These are phyloP conservation scores for Perkinsus olseni DNA, from an alignment of 169 alveolate genomes.

Conservation along the genomic window DNA sequence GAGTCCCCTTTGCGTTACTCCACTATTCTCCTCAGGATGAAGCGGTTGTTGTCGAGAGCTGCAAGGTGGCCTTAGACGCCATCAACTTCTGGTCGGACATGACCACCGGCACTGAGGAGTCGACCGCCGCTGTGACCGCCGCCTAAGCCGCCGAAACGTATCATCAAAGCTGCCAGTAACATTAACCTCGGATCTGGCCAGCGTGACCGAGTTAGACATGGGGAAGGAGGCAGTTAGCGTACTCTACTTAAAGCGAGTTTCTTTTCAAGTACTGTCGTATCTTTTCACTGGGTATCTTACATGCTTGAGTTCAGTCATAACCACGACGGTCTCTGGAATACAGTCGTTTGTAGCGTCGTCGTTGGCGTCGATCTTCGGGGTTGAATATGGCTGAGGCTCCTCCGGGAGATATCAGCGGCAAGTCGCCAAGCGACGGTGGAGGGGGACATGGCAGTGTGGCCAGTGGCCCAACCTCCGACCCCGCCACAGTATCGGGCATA, in stretches of 20 bases:
- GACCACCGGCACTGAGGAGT: background rate
- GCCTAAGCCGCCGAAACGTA: background rate
- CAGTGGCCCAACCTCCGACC: background rate
- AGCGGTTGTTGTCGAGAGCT: background rate
- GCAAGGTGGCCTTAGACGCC: background rate
- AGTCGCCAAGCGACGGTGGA: background rate
- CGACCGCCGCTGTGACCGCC: background rate
- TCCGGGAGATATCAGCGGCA: background rate
- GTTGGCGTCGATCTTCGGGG: background rate
- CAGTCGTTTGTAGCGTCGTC: background rate
- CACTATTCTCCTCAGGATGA: background rate
- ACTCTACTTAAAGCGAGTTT: background rate
- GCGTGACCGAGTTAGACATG: background rate
- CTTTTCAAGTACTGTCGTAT: background rate
- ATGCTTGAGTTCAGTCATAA: background rate
- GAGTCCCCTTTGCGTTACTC: too few species aligned
- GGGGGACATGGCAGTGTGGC: background rate
- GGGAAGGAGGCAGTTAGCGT: background rate
- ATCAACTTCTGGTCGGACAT: background rate
- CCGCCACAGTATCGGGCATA: background rate
- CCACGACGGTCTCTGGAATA: background rate
- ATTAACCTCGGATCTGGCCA: too few species aligned
- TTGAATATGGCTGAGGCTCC: background rate
- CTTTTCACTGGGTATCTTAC: background rate
- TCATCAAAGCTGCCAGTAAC: background rate